Evolutionary conservation across 805 yeast genomes (phyloP).

Genomic region (Ogataea populi-albae): DNA sequence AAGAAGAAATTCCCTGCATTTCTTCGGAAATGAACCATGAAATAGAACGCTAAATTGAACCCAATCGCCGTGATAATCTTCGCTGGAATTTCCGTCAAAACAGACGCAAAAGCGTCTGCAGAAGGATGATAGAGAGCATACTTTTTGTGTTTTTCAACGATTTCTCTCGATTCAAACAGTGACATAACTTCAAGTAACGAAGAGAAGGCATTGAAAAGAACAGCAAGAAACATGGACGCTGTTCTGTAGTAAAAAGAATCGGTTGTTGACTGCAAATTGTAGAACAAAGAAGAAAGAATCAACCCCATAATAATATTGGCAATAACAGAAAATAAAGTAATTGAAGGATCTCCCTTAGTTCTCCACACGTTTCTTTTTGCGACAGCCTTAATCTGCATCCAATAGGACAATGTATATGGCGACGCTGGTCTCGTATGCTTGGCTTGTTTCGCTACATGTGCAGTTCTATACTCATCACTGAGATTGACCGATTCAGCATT

Average conservation of each 20-base stretch:
- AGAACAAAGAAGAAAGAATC: slow-evolving; percentile 53
- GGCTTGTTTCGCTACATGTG: slow-evolving; percentile 54
- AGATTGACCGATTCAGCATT: slow-evolving; percentile 10
- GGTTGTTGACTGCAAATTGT: slow-evolving; percentile 41
- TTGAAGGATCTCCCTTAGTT: slow-evolving; percentile 47
- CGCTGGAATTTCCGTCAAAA: slow-evolving; percentile 48
- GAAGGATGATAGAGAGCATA: slow-evolving; percentile 56
- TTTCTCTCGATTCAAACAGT: slow-evolving; percentile 50
- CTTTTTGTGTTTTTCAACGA: slow-evolving; percentile 55
- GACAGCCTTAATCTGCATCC: slow-evolving; percentile 49
- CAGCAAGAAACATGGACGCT: slow-evolving; percentile 63
- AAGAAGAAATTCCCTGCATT: slow-evolving; percentile 52
- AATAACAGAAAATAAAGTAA: slow-evolving; percentile 39
- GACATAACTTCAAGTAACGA: slow-evolving; percentile 56
- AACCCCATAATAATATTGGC: slow-evolving; percentile 52
- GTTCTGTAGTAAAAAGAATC: slow-evolving; percentile 50
- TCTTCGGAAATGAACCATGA: slow-evolving; percentile 50
- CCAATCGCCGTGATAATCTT: slow-evolving; percentile 41
- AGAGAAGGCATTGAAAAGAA: slow-evolving; percentile 57
- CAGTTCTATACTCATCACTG: slow-evolving; percentile 21
- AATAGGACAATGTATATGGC: slow-evolving; percentile 49
- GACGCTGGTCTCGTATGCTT: slow-evolving; percentile 44
- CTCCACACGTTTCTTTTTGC: slow-evolving; percentile 47
- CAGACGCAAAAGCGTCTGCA: slow-evolving; percentile 56
- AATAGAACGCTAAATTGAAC: slow-evolving; percentile 49